phyloP scores from a whole-genome alignment of 352 stramenopile species.

The Globisporangium barbulae region DNA sequence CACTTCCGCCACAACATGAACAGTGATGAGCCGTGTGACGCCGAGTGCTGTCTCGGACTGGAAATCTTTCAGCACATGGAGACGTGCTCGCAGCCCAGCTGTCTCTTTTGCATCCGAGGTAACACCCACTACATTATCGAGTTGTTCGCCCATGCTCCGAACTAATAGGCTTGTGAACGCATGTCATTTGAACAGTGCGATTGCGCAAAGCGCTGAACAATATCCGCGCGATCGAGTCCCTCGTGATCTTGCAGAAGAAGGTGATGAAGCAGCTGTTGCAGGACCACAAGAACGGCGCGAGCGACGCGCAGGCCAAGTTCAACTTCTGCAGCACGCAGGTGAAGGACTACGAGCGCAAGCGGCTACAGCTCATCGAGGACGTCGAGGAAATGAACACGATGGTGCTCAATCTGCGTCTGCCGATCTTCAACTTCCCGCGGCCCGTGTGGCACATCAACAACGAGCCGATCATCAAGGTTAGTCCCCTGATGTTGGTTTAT shows the following conservation, averaged over 20 bases:
- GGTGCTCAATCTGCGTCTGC: conserved; percentile 23
- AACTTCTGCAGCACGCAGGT: conserved; percentile 28
- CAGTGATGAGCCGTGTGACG: conserved; percentile 21
- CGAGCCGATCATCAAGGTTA: conserved; percentile 34
- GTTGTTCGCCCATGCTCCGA: background rate
- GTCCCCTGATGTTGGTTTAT: background rate
- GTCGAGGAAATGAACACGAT: conserved; percentile 32
- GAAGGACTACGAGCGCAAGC: conserved; percentile 24
- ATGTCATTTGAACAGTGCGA: conserved; percentile 10
- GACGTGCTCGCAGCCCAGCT: conserved; percentile 15
- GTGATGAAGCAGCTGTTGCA: conserved; percentile 18
- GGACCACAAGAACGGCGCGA: conserved; percentile 8
- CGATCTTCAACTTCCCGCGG: conserved; percentile 40
- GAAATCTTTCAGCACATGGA: conserved; percentile 29
- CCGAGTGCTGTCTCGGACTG: conserved; percentile 21
- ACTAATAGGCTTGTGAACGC: background rate
- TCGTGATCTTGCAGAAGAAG: conserved; percentile 20
- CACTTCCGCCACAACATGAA: conserved; percentile 22
- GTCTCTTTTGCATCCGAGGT: conserved; percentile 41
- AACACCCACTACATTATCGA: background rate
- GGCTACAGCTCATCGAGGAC: conserved; percentile 19
- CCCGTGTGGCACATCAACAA: conserved; percentile 31
- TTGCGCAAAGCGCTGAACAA: conserved; percentile 15
- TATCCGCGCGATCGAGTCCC: conserved; percentile 14
- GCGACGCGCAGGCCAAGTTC: conserved; percentile 11